phyloP scores from a whole-genome alignment of 208 protist species.

The Spongospora subterranea region DNA sequence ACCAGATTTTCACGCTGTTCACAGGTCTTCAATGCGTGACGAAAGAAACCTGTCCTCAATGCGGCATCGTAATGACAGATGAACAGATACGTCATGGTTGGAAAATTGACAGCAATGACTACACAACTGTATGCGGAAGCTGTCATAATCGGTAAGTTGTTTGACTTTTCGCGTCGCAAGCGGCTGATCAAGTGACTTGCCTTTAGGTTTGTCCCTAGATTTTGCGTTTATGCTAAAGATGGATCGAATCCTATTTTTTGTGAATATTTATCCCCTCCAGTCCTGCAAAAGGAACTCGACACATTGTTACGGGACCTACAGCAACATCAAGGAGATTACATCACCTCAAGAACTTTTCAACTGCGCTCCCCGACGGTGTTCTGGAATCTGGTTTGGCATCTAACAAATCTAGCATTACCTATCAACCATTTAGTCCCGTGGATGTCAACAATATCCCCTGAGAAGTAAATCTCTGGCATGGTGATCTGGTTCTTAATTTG shows the following conservation, averaged over 20 bases:
- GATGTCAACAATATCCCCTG: not conserved
- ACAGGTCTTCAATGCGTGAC: conserved; percentile 1
- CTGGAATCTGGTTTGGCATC: conserved; percentile 55
- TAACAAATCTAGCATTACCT: not conserved
- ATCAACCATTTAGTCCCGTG: conserved; percentile 7
- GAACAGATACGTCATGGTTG: conserved; percentile 11
- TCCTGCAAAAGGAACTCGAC: conserved; percentile 51
- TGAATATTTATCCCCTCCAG: conserved; percentile 45
- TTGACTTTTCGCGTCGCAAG: not conserved
- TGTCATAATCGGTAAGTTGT: not conserved
- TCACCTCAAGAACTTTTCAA: not conserved
- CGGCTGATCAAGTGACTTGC: not conserved
- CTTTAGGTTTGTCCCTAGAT: conserved; percentile 15
- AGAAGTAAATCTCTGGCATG: too few relatives aligned
- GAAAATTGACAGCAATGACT: conserved; percentile 46
- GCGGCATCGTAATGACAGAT: not conserved
- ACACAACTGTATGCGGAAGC: conserved; percentile 1
- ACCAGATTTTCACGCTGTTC: not conserved
- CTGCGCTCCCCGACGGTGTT: conserved; percentile 6
- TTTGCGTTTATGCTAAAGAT: not conserved
- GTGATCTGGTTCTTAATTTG: too few relatives aligned
- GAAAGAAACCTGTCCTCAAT: conserved; percentile 24
- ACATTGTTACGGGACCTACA: not conserved
- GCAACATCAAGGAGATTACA: not conserved
- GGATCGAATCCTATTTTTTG: conserved; percentile 3